Base-by-base conservation (phyloP, 768 basidiomycete genomes). In the Neoboletus magnificus region DNA sequence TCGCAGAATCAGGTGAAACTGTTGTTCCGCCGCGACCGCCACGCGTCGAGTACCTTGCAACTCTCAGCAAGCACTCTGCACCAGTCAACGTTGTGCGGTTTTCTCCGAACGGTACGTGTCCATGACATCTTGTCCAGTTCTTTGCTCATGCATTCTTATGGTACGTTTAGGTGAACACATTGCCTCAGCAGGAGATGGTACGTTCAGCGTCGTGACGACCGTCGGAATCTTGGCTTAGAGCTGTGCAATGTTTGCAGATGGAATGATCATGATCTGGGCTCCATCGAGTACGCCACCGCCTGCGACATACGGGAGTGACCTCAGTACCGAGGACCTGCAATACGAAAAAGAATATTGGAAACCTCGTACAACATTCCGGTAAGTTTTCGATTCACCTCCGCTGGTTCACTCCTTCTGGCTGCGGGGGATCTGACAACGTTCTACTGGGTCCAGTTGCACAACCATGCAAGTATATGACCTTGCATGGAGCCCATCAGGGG, bases 401-500 rank as follows among this genome's bases (percentile, higher is more conserved):
- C 4, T 35, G 20, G 30, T 32, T 44, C 22, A 15, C 20, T 36
- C 15, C 23, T n/a, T 27, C 35, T 46, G 1, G 46, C 35, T 27
- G 20, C 6, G 18, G 39, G 22, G 29, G 29, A 43, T 42, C 55
- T 66, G 12, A 66, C 40, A 2, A n/a, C 30, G 13, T 4, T 52
- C 30, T 16, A 10, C 18, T 29, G 41, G 27, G 22, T 43, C n/a
- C 66, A 96, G 94, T 55, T 93, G 91, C 62, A 91, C 93, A 2
- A 87, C 87, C 5, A 92, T 95, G 83, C 93, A 98, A 70, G 93
- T 98, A 7, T 99, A 99, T 70, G 97, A 99, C 66, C 77, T 99
- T 25, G 93, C 94, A 0, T 99, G 97, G 97, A 93, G 91, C 61
- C 97, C 97, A 0, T 87, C 89, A 18, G 93, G 96, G 32, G 91